Evolutionary conservation across 2,329 filamentous ascomycete genomes (phyloP), one percentile per base, ranked within the genome.

Genomic region (Neonectria coccinea): DNA sequence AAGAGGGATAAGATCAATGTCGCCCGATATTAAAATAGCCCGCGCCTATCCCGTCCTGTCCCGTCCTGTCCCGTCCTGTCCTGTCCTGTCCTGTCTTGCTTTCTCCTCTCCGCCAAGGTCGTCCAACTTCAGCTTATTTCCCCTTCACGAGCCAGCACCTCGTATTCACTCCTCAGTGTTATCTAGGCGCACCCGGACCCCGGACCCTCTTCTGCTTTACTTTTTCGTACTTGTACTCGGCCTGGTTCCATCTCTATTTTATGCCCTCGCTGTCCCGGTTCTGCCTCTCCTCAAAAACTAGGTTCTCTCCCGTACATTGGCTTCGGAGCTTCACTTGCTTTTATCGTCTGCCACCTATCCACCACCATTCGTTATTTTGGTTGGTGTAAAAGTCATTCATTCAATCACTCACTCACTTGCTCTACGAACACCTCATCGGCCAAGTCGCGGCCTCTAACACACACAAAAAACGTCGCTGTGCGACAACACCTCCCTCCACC

Each of bases 11-110:
- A 53, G 53, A 54, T 53, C 12, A 18, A 25, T 31, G 48, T 47
- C 45, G 25, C 20, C 41, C n/a, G 54, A 58, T 62, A 63, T 63
- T 58, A 50, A 25, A 25, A 63, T 63, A 63, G 60, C 36, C 54
- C 31, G 39, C n/a, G 58, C 14, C 42, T 48, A 47, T 29, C 41
- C 52, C 8, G 39, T 20, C 8, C 39, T n/a, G 36, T n/a, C 36
- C 33, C 14, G 33, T 36, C 33, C 14, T 9, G 33, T 36, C 14
- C 33, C 29, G 48, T 41, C 36, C 33, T 36, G 33, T 36, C 33
- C 14, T 9, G 33, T 36, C 14, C 33, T 41, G 48, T 41, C 59
- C 54, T 45, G 59, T 41, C 44, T 29, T 16, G 31, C 12, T n/a
- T 36, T 59, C 25, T 42, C 36, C 27, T 57, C 33, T 59, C 27